Base-by-base conservation (phyloP, 2,329 filamentous ascomycete genomes). In the Fusarium subglutinans region DNA sequence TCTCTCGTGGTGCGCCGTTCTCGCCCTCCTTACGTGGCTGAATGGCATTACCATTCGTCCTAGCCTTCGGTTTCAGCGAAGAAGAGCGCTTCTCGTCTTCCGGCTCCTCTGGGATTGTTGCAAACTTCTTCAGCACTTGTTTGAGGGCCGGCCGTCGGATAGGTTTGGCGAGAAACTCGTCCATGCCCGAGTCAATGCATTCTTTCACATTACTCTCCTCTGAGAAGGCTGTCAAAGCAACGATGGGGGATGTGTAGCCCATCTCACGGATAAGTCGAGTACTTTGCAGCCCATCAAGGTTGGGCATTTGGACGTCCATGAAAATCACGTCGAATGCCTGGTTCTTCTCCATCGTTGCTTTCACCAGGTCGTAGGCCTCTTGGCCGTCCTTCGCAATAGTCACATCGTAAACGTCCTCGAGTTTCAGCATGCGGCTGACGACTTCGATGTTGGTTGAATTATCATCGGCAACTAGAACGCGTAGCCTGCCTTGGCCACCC, bases 221-320 rank as follows among this genome's bases (percentile, higher is more conserved):
- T 0, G 94, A 91, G 78, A 97, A 98, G 6, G 95, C 95, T 17
- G 95, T 97, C 50, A 98, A 84, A 1, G 95, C 95, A 20, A 98
- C 94, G 70, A 98, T 98, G 1, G 95, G 95, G 4, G 93, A 93
- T 17, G 89, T 91, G 82, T 96, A 98, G 3, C 95, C 95, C 85
- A 96, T 93, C 80, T 94, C 87, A 12, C 95, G 90, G 76, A 98
- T 98, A 40, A 97, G 85, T 15, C 92, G 89, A 2, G 95, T 98
- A 53, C 93, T 95, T 80, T 98, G 92, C 30, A 98, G 85, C 4
- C 95, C 95, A 79, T 98, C 95, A 20, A 98, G 88, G 72, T 96
- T 97, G 8, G 95, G 95, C 95, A 98, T 98, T 83, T 94, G 94
- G 13, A 98, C 92, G 78, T 98, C 95, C 95, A 98, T 98, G 79